These are phyloP conservation scores for Fragaria iinumae DNA, from an alignment of 306 rosid species.

Conservation along the genomic window DNA sequence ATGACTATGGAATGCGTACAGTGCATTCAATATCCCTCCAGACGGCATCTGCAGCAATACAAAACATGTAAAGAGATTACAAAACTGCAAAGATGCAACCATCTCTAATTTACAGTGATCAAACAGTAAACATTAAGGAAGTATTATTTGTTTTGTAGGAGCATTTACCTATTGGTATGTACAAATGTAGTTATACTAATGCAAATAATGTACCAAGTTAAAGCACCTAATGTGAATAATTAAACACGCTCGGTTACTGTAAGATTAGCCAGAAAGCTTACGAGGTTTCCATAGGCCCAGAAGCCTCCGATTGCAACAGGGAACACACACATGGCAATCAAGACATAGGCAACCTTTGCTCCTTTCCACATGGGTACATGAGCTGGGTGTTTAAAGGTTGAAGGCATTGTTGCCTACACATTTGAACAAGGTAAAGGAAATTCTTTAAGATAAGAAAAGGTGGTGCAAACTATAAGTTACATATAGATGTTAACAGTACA, in stretches of 20 bases:
- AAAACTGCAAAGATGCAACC: not conserved
- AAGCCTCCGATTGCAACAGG: conserved; percentile 96
- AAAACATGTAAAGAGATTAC: conserved; percentile 4
- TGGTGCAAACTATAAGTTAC: not conserved
- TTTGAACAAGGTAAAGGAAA: conserved; percentile 2
- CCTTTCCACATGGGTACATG: conserved; percentile 99
- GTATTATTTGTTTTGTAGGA: too few species aligned
- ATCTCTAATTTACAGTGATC: not conserved
- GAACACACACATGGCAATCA: conserved; percentile 92
- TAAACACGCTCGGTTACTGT: not conserved
- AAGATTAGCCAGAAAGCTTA: conserved; percentile 36
- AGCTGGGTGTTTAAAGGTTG: conserved; percentile 98
- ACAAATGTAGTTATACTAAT: not conserved
- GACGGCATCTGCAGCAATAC: conserved; percentile 72
- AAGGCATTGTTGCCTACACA: conserved; percentile 92
- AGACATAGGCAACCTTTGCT: conserved; percentile 95
- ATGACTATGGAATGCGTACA: conserved; percentile 85
- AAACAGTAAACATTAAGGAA: not conserved
- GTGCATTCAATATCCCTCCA: conserved; percentile 85
- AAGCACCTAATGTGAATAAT: not conserved
- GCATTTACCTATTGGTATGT: not conserved
- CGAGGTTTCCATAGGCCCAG: conserved; percentile 97
- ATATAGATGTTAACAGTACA: not conserved
- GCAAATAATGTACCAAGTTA: not conserved
- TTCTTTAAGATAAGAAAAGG: conserved; percentile 10